Percentiles rank a stretch among this genome's conserved stretches.
These are phyloP conservation scores for Abortiporus biennis DNA, from an alignment of 1,284 basidiomycete species.

Conservation along the genomic window DNA sequence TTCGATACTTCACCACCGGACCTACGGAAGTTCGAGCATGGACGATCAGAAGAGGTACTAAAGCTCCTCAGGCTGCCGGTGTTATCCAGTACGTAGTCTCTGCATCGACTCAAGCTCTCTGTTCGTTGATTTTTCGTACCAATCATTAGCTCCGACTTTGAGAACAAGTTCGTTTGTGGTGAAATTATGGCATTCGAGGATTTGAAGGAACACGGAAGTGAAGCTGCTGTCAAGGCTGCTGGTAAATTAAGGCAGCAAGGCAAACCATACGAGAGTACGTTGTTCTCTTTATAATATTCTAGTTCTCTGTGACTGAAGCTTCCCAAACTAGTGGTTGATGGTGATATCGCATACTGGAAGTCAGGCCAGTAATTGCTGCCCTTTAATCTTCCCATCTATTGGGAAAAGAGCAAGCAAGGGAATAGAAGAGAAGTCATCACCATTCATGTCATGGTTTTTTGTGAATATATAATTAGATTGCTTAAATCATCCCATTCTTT, in stretches of 20 bases:
- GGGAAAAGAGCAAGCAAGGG: neutral
- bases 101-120: neutral
- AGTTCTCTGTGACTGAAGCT: slow-evolving; percentile 8
- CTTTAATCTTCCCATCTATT: too few species aligned
- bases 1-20: slow-evolving; percentile 96
- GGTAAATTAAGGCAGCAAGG: slow-evolving; percentile 96
- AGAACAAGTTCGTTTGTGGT: slow-evolving; percentile 99
- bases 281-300: slow-evolving; percentile 14
- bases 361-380: slow-evolving; percentile 34
- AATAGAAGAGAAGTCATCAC: neutral
- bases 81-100: slow-evolving; percentile 85
- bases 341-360: slow-evolving; percentile 85
- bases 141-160: slow-evolving; percentile 73
- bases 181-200: slow-evolving; percentile 96
- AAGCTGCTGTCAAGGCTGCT: slow-evolving; percentile 89
- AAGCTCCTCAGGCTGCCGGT: slow-evolving; percentile 96
- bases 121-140: slow-evolving; percentile 9
- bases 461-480: too few species aligned
- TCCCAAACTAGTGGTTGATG: slow-evolving; percentile 59
- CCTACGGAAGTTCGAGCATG: slow-evolving; percentile 97
- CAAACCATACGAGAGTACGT: slow-evolving; percentile 91
- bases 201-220: slow-evolving; percentile 88
- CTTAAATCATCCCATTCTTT: too few species aligned
- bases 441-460: neutral
- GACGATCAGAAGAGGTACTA: slow-evolving; percentile 92